These are phyloP conservation scores for Kentomonas sorsogonicus DNA, from an alignment of 208 protist genomes.

Conservation along the genomic window DNA sequence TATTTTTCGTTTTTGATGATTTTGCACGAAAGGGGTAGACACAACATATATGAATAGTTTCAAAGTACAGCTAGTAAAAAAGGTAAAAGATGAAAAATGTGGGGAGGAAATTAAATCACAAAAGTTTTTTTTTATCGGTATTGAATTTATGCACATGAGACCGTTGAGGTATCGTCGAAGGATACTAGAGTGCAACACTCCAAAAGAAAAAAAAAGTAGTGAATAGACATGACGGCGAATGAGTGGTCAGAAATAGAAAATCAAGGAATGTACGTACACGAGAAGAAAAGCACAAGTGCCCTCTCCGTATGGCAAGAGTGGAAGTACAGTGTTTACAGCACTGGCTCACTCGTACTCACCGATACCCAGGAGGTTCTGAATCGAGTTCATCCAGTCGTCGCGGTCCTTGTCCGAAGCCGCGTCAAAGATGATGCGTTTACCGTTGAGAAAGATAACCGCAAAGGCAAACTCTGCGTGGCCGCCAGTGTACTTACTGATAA, in stretches of 20 bases:
- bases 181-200: too few species aligned
- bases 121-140: too few species aligned
- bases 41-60: too few species aligned
- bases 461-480: conserved; percentile 64
- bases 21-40: too few species aligned
- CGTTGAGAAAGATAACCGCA: conserved; percentile 62
- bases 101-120: too few species aligned
- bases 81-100: too few species aligned
- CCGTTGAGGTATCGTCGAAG: too few species aligned
- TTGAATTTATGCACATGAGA: too few species aligned
- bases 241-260: not conserved
- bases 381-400: conserved; percentile 69
- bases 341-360: conserved; percentile 29
- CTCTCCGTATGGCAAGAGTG: not conserved
- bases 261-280: not conserved
- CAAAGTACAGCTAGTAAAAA: too few species aligned
- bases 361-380: conserved; percentile 70
- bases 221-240: too few species aligned
- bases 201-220: too few species aligned
- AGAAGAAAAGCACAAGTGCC: not conserved
- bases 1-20: too few species aligned
- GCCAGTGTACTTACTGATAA: conserved; percentile 69
- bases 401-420: conserved; percentile 49
- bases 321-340: not conserved
- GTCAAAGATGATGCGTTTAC: conserved; percentile 62